These are phyloP conservation scores for Tolypocladium pustulatum DNA, from an alignment of 2,329 filamentous ascomycete species.

Conservation along the genomic window DNA sequence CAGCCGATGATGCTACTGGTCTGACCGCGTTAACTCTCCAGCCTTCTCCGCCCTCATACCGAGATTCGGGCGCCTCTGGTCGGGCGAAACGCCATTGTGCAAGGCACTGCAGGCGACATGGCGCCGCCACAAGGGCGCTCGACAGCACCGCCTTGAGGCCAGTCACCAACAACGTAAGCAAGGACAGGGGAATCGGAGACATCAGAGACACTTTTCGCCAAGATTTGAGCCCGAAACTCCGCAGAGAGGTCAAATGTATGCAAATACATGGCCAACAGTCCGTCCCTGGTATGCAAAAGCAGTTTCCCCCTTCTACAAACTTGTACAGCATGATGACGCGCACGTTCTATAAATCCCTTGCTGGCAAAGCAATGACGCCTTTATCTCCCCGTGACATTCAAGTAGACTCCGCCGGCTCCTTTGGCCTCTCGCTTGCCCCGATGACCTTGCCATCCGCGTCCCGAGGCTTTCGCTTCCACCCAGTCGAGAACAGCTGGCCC, in stretches of 20 bases:
- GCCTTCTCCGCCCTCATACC: background rate
- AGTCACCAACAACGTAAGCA: no score
- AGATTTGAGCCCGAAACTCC: no score
- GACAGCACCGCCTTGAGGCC: no score
- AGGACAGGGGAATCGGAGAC: background rate
- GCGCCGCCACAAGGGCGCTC: no score
- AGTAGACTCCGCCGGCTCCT: background rate
- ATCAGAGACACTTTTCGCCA: no score
- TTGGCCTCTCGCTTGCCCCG: background rate
- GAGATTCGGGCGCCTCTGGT: background rate
- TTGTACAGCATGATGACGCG: background rate
- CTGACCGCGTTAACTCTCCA: background rate
- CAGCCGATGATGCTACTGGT: no score
- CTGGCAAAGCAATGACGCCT: no score
- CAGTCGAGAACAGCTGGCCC: conserved; percentile 64
- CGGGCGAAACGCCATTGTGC: no score
- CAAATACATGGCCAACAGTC: background rate
- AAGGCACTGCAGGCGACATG: no score
- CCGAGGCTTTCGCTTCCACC: conserved; percentile 65
- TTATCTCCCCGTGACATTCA: background rate
- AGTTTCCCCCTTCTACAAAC: background rate
- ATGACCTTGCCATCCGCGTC: conserved; percentile 32
- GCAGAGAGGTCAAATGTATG: background rate
- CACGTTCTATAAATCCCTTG: background rate
- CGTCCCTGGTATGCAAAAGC: background rate